A percentile compares a stretch with the other conserved stretches of the same genome.
Conservation (phyloP, 2,329 filamentous ascomycete species). For the Diaporthe caulivora region DNA sequence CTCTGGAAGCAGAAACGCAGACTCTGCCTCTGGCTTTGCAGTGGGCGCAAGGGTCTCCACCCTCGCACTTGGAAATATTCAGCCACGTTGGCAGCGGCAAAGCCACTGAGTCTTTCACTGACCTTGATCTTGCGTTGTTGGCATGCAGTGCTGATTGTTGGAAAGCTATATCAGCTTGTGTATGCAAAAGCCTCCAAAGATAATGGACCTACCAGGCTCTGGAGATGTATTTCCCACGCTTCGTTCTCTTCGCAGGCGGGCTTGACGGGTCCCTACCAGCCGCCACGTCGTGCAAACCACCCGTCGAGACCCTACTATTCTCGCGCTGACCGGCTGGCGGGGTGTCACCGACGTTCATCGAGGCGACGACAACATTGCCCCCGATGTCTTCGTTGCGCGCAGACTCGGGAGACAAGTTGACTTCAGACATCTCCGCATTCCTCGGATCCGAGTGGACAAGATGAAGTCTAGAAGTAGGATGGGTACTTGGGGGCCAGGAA, state of each 20-base stretch:
- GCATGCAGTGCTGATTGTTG: slow-evolving; percentile 27
- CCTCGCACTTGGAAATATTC: slow-evolving; percentile 28
- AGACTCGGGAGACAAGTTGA: neutral
- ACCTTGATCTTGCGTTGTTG: slow-evolving; percentile 39
- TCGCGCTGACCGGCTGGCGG: neutral
- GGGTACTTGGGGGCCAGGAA: neutral
- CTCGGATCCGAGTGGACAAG: neutral
- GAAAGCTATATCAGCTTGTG: neutral
- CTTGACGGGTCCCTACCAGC: slow-evolving; percentile 6
- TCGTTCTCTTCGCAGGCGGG: slow-evolving; percentile 32
- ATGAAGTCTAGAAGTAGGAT: neutral
- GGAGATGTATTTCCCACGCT: slow-evolving; percentile 38
- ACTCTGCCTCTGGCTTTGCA: slow-evolving; percentile 31
- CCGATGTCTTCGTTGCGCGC: neutral
- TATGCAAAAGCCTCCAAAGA: too few relatives aligned
- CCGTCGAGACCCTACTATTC: neutral
- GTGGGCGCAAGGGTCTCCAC: slow-evolving; percentile 36
- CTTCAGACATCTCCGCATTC: neutral
- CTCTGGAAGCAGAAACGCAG: slow-evolving; percentile 30
- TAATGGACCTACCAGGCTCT: slow-evolving; percentile 34
- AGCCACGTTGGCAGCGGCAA: neutral
- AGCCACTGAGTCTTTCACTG: neutral
- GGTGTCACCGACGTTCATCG: neutral
- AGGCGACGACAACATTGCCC: neutral
- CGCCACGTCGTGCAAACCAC: neutral